phyloP scores from a whole-genome alignment of 1,139 yeast genomes.

The Kodamaea ohmeri region DNA sequence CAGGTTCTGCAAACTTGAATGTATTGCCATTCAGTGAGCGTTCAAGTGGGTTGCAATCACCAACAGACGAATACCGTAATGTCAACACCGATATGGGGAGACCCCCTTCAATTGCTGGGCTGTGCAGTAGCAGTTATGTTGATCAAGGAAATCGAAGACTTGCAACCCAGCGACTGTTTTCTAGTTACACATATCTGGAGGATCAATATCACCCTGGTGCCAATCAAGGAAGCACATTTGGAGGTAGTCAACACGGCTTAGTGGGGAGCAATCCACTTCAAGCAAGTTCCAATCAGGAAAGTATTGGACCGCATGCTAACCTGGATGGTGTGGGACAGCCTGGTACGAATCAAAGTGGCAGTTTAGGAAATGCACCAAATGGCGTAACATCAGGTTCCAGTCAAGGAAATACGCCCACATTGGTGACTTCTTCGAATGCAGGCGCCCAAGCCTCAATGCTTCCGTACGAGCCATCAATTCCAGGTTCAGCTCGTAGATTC shows the following conservation, averaged over 20 bases:
- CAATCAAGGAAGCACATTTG: not conserved
- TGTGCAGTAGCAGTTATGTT: conserved; percentile 22
- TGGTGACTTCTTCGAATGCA: too few relatives aligned
- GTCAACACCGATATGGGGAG: not conserved
- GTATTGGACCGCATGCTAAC: not conserved
- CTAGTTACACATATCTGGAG: conserved; percentile 16
- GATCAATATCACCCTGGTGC: conserved; percentile 12
- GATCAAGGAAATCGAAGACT: conserved; percentile 17
- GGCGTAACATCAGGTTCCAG: too few relatives aligned
- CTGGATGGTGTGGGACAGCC: not conserved
- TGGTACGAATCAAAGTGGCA: too few relatives aligned
- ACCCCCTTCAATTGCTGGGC: conserved; percentile 20
- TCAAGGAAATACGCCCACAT: too few relatives aligned
- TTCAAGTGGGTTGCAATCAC: not conserved
- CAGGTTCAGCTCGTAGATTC: conserved; percentile 5
- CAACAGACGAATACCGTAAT: conserved; percentile 2
- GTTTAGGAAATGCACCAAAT: too few relatives aligned
- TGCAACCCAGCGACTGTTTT: conserved; percentile 16
- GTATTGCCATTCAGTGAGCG: not conserved
- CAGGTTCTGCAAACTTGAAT: conserved; percentile 2
- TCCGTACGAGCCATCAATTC: not conserved
- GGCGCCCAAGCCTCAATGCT: not conserved
- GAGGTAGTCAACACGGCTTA: not conserved
- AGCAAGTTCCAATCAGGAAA: not conserved
- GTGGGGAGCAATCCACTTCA: not conserved